These are phyloP conservation scores for Debaryomycetaceae sp. DNA, from an alignment of 1,139 yeast species.

Conservation along the genomic window DNA sequence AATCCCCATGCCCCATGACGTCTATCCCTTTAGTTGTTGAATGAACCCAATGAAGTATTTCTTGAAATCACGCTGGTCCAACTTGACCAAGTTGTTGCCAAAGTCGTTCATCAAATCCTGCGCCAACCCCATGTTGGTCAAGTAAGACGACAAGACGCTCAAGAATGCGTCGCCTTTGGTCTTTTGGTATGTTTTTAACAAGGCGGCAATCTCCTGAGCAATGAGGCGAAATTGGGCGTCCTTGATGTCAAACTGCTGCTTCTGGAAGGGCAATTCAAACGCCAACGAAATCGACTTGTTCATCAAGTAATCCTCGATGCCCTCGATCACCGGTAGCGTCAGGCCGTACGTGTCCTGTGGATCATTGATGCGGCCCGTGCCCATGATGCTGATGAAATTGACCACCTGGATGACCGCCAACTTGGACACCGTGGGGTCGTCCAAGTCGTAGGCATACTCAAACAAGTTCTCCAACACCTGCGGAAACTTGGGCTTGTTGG, in stretches of 20 bases:
- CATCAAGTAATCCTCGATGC: slow-evolving; percentile 66
- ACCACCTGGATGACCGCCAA: slow-evolving; percentile 66
- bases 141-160: slow-evolving; percentile 48
- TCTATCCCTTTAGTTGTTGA: slow-evolving; percentile 33
- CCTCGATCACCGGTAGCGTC: slow-evolving; percentile 56
- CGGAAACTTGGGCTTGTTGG: slow-evolving; percentile 61
- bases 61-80: slow-evolving; percentile 57
- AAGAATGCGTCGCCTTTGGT: slow-evolving; percentile 37
- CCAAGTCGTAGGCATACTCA: slow-evolving; percentile 58
- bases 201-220: slow-evolving; percentile 68
- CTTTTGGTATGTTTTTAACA: slow-evolving; percentile 60
- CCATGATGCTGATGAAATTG: slow-evolving; percentile 64
- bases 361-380: slow-evolving; percentile 61
- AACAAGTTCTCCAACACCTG: slow-evolving; percentile 61
- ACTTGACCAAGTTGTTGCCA: slow-evolving; percentile 49
- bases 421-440: slow-evolving; percentile 56
- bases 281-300: slow-evolving; percentile 64
- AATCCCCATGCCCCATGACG: background rate
- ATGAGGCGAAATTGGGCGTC: slow-evolving; percentile 78
- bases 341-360: slow-evolving; percentile 49
- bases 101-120: slow-evolving; percentile 52
- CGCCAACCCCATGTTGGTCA: slow-evolving; percentile 60
- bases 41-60: slow-evolving; percentile 62
- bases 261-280: slow-evolving; percentile 77
- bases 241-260: slow-evolving; percentile 53